Conservation (phyloP, 1,284 basidiomycete species). For the Cystobasidium pallidum region DNA sequence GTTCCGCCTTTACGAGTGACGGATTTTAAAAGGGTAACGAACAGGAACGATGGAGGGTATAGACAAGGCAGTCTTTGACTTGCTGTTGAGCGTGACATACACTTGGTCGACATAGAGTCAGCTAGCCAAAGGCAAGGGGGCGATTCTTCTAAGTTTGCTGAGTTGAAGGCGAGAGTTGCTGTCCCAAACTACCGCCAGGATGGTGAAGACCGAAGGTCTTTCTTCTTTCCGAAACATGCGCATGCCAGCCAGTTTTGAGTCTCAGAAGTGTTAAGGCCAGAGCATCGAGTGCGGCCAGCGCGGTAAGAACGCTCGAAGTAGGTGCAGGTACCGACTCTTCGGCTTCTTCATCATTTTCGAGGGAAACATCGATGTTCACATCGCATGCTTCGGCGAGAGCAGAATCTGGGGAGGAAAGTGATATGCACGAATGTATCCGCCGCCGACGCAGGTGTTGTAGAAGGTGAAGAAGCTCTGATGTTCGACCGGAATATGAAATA, state of each 20-base stretch:
- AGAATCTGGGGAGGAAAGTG: constrained; percentile 54
- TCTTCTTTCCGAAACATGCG: constrained; percentile 48
- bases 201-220: constrained; percentile 55
- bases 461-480: constrained; percentile 56
- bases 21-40: too few relatives aligned
- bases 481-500: constrained; percentile 57
- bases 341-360: constrained; percentile 53
- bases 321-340: constrained; percentile 55
- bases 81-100: too few relatives aligned
- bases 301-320: constrained; percentile 56
- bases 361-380: constrained; percentile 55
- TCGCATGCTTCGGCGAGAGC: constrained; percentile 55
- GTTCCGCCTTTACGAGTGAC: too few relatives aligned
- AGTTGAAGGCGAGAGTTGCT: constrained; percentile 15
- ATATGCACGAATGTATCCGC: constrained; percentile 55
- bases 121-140: too few relatives aligned
- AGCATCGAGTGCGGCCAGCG: constrained; percentile 58
- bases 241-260: constrained; percentile 49
- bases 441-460: constrained; percentile 53
- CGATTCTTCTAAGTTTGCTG: neutral
- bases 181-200: constrained; percentile 56
- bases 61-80: too few relatives aligned
- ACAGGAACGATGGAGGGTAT: neutral
- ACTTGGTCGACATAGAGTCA: too few relatives aligned
- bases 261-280: constrained; percentile 53